These are phyloP conservation scores for Metahyphopichia silvanorum DNA, from an alignment of 805 yeast genomes.

Conservation along the genomic window DNA sequence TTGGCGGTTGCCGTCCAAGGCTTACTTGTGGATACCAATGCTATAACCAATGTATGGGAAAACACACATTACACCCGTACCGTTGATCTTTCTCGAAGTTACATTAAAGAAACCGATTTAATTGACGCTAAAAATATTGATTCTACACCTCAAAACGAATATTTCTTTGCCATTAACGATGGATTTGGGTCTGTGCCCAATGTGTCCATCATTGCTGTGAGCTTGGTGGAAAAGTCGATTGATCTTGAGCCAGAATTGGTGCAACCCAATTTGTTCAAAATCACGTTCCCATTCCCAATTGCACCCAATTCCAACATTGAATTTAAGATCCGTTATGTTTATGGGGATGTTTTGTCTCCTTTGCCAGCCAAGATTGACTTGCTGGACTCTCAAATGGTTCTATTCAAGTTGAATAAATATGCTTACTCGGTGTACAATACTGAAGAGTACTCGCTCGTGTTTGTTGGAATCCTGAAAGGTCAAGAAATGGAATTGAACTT, in stretches of 20 bases:
- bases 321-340: constrained; percentile 48
- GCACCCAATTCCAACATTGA: constrained; percentile 56
- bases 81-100: constrained; percentile 65
- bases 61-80: constrained; percentile 55
- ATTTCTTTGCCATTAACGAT: constrained; percentile 52
- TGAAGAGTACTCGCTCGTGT: constrained; percentile 35
- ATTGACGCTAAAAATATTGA: constrained; percentile 60
- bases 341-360: constrained; percentile 50
- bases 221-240: constrained; percentile 21
- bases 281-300: constrained; percentile 62
- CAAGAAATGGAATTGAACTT: constrained; percentile 40
- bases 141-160: constrained; percentile 48
- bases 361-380: constrained; percentile 62
- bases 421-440: constrained; percentile 66
- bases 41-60: constrained; percentile 54
- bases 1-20: too few relatives aligned
- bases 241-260: constrained; percentile 13
- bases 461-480: constrained; percentile 46
- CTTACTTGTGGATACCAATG: neutral
- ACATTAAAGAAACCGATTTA: constrained; percentile 58
- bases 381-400: constrained; percentile 58
- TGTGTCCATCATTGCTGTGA: constrained; percentile 43
- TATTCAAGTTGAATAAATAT: constrained; percentile 50
- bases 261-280: constrained; percentile 28
- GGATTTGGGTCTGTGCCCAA: constrained; percentile 44